These are phyloP conservation scores for Ophiostoma novo-ulmi DNA, from an alignment of 2,329 filamentous ascomycete genomes.

Conservation along the genomic window DNA sequence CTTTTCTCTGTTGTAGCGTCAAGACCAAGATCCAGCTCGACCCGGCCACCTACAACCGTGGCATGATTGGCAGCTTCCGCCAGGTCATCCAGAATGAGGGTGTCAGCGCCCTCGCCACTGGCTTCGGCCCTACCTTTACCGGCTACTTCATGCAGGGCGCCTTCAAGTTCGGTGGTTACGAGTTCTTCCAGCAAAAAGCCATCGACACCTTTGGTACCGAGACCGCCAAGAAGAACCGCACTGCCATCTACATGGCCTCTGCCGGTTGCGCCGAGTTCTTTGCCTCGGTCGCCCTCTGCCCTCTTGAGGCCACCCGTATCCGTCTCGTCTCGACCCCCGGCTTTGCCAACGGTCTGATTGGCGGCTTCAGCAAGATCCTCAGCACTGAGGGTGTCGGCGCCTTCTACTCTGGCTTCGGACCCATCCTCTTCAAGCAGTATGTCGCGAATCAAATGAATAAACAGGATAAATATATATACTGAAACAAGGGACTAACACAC, in stretches of 20 bases:
- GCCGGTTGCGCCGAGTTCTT: slow-evolving; percentile 56
- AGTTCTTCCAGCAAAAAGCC: slow-evolving; percentile 81
- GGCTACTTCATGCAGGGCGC: slow-evolving; percentile 83
- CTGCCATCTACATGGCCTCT: slow-evolving; percentile 64
- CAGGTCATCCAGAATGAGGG: slow-evolving; percentile 72
- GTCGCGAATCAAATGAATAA: background rate
- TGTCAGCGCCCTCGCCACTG: slow-evolving; percentile 70
- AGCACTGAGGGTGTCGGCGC: slow-evolving; percentile 68
- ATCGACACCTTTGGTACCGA: slow-evolving; percentile 70
- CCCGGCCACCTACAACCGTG: slow-evolving; percentile 72
- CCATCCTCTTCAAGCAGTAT: slow-evolving; percentile 66
- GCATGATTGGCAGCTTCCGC: slow-evolving; percentile 71
- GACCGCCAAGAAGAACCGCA: slow-evolving; percentile 64
- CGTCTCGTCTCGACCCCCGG: slow-evolving; percentile 74
- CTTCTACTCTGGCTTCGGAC: slow-evolving; percentile 79
- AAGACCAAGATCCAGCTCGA: slow-evolving; percentile 86
- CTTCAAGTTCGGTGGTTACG: slow-evolving; percentile 84
- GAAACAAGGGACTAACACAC: background rate
- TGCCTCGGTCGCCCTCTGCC: slow-evolving; percentile 71
- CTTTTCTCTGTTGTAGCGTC: slow-evolving; percentile 53
- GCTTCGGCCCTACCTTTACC: slow-evolving; percentile 69
- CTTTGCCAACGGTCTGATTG: slow-evolving; percentile 66
- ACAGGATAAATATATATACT: background rate
- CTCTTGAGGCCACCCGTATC: slow-evolving; percentile 78
- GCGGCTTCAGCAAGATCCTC: slow-evolving; percentile 68